These are phyloP conservation scores for Fraxinus velutina DNA, from an alignment of 305 asterid species.

Conservation along the genomic window DNA sequence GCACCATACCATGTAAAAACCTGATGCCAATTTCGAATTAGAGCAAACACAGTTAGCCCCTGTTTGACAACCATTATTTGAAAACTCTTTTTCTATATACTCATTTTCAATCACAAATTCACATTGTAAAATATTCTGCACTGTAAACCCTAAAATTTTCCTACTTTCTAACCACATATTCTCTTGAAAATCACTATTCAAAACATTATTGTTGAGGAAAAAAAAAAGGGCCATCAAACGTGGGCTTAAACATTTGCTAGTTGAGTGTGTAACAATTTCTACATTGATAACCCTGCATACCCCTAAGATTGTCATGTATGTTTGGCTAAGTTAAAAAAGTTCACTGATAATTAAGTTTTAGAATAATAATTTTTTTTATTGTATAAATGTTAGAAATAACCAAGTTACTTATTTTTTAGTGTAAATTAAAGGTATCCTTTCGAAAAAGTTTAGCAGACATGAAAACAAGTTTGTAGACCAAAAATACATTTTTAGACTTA, in stretches of 20 bases:
- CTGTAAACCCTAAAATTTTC: too few species aligned
- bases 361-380: not conserved
- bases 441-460: not conserved
- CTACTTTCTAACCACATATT: too few species aligned
- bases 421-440: not conserved
- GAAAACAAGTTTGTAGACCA: not conserved
- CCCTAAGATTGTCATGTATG: not conserved
- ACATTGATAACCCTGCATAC: not conserved
- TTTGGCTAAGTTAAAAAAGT: not conserved
- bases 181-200: not conserved
- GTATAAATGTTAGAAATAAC: not conserved
- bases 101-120: not conserved
- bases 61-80: not conserved
- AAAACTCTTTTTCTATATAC: too few species aligned
- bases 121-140: too few species aligned
- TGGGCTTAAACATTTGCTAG: not conserved
- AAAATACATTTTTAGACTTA: not conserved
- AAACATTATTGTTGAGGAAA: not conserved
- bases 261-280: not conserved
- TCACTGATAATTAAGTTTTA: not conserved
- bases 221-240: not conserved
- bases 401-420: not conserved
- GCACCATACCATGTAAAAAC: constrained; percentile 98
- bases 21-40: constrained; percentile 36
- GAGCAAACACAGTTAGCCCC: constrained; percentile 12